Evolutionary conservation across 192 early-diverging fungal species (phyloP).

Genomic region (Coemansia sp.): DNA sequence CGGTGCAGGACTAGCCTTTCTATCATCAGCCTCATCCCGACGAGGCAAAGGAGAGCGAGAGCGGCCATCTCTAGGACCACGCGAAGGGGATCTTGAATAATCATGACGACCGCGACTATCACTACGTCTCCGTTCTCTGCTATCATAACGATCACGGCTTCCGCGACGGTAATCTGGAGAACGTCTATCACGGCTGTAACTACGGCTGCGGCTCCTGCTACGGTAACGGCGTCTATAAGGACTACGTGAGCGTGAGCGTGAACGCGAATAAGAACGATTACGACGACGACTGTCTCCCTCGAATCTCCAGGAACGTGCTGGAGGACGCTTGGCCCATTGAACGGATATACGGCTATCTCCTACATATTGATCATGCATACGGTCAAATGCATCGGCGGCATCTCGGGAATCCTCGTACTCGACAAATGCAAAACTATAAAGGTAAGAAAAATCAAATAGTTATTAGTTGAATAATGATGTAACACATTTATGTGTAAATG

Average conservation of each 20-base stretch:
- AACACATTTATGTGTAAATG: background rate
- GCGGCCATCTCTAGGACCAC: slow-evolving; percentile 5
- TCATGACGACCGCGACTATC: slow-evolving; percentile 7
- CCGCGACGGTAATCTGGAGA: slow-evolving; percentile 3
- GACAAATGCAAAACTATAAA: slow-evolving; percentile 85
- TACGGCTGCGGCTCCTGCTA: slow-evolving; percentile 18
- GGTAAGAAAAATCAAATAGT: slow-evolving; percentile 4
- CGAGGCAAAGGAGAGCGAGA: slow-evolving; percentile 11
- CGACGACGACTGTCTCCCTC: slow-evolving; percentile 55
- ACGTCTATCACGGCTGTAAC: slow-evolving; percentile 10
- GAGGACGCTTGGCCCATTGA: slow-evolving; percentile 90
- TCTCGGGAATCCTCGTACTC: slow-evolving; percentile 92
- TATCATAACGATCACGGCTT: slow-evolving; percentile 2
- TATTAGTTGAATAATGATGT: background rate
- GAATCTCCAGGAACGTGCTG: slow-evolving; percentile 75
- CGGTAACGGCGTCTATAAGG: slow-evolving; percentile 7
- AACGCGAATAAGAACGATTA: slow-evolving; percentile 16
- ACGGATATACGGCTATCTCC: slow-evolving; percentile 78
- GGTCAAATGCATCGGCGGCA: slow-evolving; percentile 88
- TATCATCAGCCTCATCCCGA: no score
- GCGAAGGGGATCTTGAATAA: slow-evolving; percentile 24
- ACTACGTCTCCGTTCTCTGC: background rate
- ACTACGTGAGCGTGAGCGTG: slow-evolving; percentile 43
- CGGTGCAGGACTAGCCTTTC: no score
- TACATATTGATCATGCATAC: slow-evolving; percentile 81